These are phyloP conservation scores for Candida pseudoglaebosa DNA, from an alignment of 805 yeast genomes.

Conservation along the genomic window DNA sequence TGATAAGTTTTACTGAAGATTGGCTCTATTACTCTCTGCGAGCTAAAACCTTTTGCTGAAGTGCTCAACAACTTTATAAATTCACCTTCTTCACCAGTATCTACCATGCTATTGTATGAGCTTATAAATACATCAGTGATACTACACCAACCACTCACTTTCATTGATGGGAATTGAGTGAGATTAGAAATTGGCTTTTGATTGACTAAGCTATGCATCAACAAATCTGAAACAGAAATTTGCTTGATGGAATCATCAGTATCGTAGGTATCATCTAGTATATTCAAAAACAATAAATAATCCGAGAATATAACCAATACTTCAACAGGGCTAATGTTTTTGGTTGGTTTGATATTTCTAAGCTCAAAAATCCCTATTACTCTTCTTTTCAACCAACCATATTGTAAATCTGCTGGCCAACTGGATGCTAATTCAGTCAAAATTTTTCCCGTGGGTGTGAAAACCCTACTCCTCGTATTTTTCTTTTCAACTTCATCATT, in stretches of 20 bases:
- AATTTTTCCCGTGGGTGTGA: conserved; percentile 89
- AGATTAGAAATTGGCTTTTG: conserved; percentile 65
- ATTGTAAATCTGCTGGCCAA: conserved; percentile 86
- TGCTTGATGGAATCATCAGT: conserved; percentile 21
- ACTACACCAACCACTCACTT: conserved; percentile 64
- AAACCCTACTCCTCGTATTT: conserved; percentile 50
- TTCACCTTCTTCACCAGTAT: conserved; percentile 14
- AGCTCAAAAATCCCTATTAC: conserved; percentile 70
- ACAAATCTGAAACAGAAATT: conserved; percentile 69
- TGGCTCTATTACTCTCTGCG: conserved; percentile 13
- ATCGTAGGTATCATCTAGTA: conserved; percentile 41
- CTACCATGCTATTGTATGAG: conserved; percentile 29
- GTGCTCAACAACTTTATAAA: conserved; percentile 25
- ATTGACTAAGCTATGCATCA: conserved; percentile 87
- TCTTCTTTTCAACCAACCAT: conserved; percentile 83
- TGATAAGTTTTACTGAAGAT: conserved; percentile 24
- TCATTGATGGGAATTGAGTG: conserved; percentile 55
- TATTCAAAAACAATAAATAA: conserved; percentile 59
- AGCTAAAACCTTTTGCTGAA: conserved; percentile 23
- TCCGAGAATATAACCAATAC: conserved; percentile 80
- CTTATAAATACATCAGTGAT: conserved; percentile 54
- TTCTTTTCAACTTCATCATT: conserved; percentile 20
- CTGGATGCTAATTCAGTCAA: conserved; percentile 76
- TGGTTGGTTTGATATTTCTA: conserved; percentile 19
- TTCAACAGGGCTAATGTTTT: conserved; percentile 25